phyloP scores from a whole-genome alignment of 495 filamentous ascomycete genomes.

The Oidiodendron maius region DNA sequence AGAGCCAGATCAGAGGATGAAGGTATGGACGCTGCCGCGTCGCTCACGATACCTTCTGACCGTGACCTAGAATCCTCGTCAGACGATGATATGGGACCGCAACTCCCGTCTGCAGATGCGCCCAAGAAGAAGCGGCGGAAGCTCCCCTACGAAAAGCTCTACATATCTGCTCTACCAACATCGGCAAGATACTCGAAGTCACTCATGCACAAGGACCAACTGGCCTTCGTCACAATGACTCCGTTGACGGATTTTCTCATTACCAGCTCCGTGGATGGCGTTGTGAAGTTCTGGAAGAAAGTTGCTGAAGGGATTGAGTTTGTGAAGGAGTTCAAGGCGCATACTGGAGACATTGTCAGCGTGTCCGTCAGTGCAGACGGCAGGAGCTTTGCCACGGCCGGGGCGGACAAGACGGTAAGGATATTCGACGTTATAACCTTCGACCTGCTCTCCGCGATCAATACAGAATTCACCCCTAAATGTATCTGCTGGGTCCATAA shows the following conservation, averaged over 20 bases:
- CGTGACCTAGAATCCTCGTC: constrained; percentile 47
- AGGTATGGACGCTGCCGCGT: constrained; percentile 24
- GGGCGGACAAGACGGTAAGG: constrained; percentile 81
- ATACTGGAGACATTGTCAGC: constrained; percentile 75
- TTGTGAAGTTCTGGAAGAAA: constrained; percentile 99
- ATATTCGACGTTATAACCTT: constrained; percentile 96
- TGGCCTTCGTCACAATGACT: constrained; percentile 79
- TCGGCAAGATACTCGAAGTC: constrained; percentile 88
- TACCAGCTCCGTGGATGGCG: constrained; percentile 85
- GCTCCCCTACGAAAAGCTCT: constrained; percentile 91
- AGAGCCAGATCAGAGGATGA: constrained; percentile 39
- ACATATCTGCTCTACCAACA: constrained; percentile 81
- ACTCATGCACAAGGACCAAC: constrained; percentile 95
- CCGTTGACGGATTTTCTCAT: constrained; percentile 91
- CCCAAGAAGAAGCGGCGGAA: constrained; percentile 89
- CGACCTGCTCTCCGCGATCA: constrained; percentile 77
- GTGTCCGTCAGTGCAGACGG: constrained; percentile 85
- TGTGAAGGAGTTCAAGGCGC: constrained; percentile 94
- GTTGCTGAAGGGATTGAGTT: constrained; percentile 85
- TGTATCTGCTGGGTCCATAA: constrained; percentile 91
- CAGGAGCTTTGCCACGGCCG: constrained; percentile 87
- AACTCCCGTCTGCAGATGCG: constrained; percentile 60
- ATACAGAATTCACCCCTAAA: constrained; percentile 65
- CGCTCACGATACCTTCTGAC: constrained; percentile 1
- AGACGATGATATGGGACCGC: constrained; percentile 92